Conservation (phyloP, 305 asterid genomes). For the Nicotiana rustica region DNA sequence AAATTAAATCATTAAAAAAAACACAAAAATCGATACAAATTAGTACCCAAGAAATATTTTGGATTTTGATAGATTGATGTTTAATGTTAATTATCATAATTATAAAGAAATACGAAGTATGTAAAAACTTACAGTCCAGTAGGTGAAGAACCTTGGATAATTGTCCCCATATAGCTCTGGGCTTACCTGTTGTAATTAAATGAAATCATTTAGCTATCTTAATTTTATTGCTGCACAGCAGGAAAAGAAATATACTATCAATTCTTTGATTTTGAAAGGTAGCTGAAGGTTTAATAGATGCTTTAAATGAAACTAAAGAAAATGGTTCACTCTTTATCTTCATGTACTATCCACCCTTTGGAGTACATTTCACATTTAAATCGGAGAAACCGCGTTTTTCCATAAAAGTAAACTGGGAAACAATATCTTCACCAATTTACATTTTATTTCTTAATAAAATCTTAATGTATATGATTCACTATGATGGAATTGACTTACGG, state of each 20-base stretch:
- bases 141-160: constrained; percentile 84
- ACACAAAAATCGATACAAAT: constrained; percentile 33
- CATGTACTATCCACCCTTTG: not conserved
- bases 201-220: constrained; percentile 39
- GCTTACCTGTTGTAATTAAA: constrained; percentile 65
- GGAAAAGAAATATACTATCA: not conserved
- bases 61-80: not conserved
- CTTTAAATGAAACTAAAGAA: constrained; percentile 40
- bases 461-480: too few relatives aligned
- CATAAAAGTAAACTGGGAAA: not conserved
- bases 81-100: not conserved
- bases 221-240: not conserved
- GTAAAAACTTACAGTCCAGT: constrained; percentile 76
- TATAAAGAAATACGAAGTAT: not conserved
- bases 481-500: too few relatives aligned
- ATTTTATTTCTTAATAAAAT: not conserved
- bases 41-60: constrained; percentile 2
- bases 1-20: not conserved
- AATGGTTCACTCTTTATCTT: constrained; percentile 11
- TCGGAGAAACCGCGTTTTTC: constrained; percentile 15
- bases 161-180: constrained; percentile 91
- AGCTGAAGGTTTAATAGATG: constrained; percentile 50
- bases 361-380: constrained; percentile 27
- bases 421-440: not conserved
- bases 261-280: constrained; percentile 40